A percentile compares a stretch with the other conserved stretches of the same genome.
phyloP scores from a whole-genome alignment of 2,329 filamentous ascomycete genomes.

The Lasiodiplodia citricola region DNA sequence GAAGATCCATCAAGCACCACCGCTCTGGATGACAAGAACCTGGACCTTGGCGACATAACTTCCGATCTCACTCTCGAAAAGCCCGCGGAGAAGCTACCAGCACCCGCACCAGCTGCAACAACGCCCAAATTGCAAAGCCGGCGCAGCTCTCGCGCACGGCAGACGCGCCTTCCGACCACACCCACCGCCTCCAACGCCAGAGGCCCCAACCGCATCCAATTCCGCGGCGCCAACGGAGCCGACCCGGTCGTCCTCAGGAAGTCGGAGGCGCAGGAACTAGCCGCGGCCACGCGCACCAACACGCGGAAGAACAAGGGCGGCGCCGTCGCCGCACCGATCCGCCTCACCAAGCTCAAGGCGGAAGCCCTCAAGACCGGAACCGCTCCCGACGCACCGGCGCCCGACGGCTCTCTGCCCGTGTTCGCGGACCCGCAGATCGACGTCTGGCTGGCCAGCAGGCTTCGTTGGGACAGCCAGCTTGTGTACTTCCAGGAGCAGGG shows the following conservation, averaged over 20 bases:
- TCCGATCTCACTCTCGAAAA: background rate
- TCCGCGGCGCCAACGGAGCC: slow-evolving; percentile 49
- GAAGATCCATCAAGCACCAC: background rate
- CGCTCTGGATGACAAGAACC: background rate
- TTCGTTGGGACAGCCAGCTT: slow-evolving; percentile 55
- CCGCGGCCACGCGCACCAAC: slow-evolving; percentile 52
- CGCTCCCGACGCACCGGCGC: slow-evolving; percentile 3
- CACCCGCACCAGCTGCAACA: slow-evolving; percentile 14
- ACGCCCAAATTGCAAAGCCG: slow-evolving; percentile 29
- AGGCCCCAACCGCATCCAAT: slow-evolving; percentile 49
- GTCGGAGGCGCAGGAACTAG: slow-evolving; percentile 55
- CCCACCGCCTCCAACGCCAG: slow-evolving; percentile 35
- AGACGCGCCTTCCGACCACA: slow-evolving; percentile 41
- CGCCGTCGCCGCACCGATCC: slow-evolving; percentile 49
- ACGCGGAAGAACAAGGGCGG: slow-evolving; percentile 58
- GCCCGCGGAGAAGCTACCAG: slow-evolving; percentile 25
- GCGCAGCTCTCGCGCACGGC: slow-evolving; percentile 42
- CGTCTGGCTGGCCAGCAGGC: slow-evolving; percentile 16
- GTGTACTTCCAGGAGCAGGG: slow-evolving; percentile 50
- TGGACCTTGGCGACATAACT: slow-evolving; percentile 11
- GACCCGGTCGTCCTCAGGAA: slow-evolving; percentile 54
- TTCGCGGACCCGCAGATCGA: slow-evolving; percentile 23
- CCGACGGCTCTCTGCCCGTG: background rate
- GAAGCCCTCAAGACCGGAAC: slow-evolving; percentile 32
- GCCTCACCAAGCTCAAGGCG: slow-evolving; percentile 49